Conservation (phyloP, 2,329 filamentous ascomycete species). For the Alternaria alternata region DNA sequence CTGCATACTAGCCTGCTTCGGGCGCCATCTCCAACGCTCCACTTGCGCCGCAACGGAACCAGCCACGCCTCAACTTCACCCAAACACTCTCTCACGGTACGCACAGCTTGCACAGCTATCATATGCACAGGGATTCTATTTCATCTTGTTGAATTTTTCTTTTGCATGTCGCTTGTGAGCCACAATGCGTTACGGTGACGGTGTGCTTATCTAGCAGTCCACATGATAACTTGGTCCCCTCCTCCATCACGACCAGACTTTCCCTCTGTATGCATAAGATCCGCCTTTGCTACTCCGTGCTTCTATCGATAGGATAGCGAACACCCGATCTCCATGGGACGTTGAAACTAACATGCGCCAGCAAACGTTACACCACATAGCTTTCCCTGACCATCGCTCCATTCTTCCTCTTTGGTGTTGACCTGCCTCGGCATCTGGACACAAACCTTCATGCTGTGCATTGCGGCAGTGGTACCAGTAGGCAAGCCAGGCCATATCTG, state of each 20-base stretch:
- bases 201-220: background rate
- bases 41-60: background rate
- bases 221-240: background rate
- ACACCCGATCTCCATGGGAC: conserved; percentile 15
- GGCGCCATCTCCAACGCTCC: conserved; percentile 1
- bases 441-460: conserved; percentile 4
- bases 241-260: conserved; percentile 7
- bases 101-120: background rate
- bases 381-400: conserved; percentile 24
- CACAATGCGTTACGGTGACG: background rate
- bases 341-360: conserved; percentile 31
- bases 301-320: conserved; percentile 18
- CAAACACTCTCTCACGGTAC: background rate
- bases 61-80: background rate
- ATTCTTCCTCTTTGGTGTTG: conserved; percentile 27
- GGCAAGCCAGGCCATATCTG: conserved; percentile 26
- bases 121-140: background rate
- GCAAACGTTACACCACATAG: conserved; percentile 16
- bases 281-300: conserved; percentile 27
- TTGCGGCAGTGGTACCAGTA: background rate
- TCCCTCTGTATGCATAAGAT: conserved; percentile 14
- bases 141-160: background rate
- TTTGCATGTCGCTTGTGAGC: background rate
- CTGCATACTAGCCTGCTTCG: conserved; percentile 23
- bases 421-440: conserved; percentile 20